Percentiles rank a stretch among this genome's conserved stretches.
Conservation (phyloP, 495 filamentous ascomycete genomes). For the Neurospora tetraspora region DNA sequence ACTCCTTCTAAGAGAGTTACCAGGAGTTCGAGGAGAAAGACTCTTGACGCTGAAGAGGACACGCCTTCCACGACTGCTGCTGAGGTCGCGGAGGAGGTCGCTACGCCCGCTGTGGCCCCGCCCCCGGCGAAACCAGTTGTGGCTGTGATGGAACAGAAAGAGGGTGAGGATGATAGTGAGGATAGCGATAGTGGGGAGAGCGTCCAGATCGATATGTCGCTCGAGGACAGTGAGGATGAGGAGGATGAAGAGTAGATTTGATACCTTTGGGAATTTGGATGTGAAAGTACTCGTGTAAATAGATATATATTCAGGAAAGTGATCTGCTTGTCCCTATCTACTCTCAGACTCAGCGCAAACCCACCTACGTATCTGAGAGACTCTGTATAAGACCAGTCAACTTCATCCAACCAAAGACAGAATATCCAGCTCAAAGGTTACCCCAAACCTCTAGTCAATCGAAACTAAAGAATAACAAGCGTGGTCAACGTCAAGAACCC, state of each 20-base stretch:
- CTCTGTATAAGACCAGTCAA: neutral
- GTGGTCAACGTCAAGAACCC: neutral
- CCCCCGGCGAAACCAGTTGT: neutral
- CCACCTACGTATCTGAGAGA: neutral
- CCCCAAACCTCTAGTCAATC: neutral
- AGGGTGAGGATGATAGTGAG: slow-evolving; percentile 17
- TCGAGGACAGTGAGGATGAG: slow-evolving; percentile 17
- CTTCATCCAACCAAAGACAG: neutral
- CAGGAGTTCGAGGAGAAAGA: slow-evolving; percentile 15
- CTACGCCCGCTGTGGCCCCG: neutral
- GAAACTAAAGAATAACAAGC: neutral
- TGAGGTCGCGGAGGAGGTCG: slow-evolving; percentile 40
- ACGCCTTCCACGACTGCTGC: slow-evolving; percentile 1
- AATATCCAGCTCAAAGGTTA: neutral
- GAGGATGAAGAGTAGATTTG: slow-evolving; percentile 13
- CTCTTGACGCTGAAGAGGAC: slow-evolving; percentile 4
- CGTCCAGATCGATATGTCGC: slow-evolving; percentile 20
- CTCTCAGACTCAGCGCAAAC: neutral
- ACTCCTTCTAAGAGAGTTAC: neutral
- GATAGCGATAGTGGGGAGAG: slow-evolving; percentile 17
- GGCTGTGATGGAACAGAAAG: slow-evolving; percentile 1
- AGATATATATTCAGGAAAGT: neutral
- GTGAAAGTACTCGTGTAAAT: neutral
- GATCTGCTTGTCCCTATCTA: neutral
- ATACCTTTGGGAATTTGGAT: neutral